A percentile compares a stretch with the other conserved stretches of the same genome.
Evolutionary conservation across 257 asterid genomes (phyloP).

Genomic region (Capsicum rhomboideum): DNA sequence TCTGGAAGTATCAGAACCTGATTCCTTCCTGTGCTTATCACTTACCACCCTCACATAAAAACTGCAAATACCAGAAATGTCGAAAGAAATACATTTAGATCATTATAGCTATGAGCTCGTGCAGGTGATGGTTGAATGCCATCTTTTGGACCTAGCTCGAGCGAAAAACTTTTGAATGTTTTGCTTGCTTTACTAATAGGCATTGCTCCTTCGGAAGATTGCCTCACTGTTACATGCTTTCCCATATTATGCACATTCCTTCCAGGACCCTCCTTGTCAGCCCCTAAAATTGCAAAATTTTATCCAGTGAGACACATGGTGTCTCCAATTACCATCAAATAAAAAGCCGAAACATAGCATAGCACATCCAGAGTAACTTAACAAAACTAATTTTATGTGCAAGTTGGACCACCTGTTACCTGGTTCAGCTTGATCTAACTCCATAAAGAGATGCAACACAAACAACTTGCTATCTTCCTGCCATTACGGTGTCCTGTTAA

Average conservation of each 20-base stretch:
- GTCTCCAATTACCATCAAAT: neutral
- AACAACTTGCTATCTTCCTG: slow-evolving; percentile 73
- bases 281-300: slow-evolving; percentile 32
- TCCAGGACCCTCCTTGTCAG: slow-evolving; percentile 35
- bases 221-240: slow-evolving; percentile 30
- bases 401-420: slow-evolving; percentile 28
- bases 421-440: slow-evolving; percentile 39
- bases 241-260: slow-evolving; percentile 40
- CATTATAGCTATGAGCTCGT: slow-evolving; percentile 73
- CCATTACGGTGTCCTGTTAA: slow-evolving; percentile 65
- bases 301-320: slow-evolving; percentile 34
- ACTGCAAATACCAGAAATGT: slow-evolving; percentile 4
- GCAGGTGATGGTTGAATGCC: slow-evolving; percentile 57
- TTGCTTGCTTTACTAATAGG: slow-evolving; percentile 37
- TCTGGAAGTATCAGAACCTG: neutral
- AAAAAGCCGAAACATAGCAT: neutral
- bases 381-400: slow-evolving; percentile 1
- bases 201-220: slow-evolving; percentile 26
- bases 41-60: neutral
- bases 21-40: neutral
- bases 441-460: slow-evolving; percentile 53
- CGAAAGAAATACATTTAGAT: slow-evolving; percentile 58
- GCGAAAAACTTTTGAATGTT: slow-evolving; percentile 82
- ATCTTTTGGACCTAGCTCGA: slow-evolving; percentile 80
- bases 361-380: neutral